Conservation (phyloP, 805 yeast genomes). For the Clavispora asparagi region DNA sequence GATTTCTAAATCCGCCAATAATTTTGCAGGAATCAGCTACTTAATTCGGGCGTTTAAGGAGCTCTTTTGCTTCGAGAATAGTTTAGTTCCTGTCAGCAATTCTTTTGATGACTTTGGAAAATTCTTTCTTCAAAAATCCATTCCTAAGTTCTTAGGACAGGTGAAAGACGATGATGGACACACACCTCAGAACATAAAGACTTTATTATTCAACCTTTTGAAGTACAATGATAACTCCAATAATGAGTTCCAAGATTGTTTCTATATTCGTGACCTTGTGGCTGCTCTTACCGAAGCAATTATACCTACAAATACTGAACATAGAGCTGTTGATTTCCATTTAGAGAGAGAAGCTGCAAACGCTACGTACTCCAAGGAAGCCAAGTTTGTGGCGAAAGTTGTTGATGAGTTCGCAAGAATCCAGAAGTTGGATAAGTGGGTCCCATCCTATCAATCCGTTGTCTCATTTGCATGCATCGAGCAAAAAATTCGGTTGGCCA, state of each 20-base stretch:
- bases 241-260: slow-evolving; percentile 70
- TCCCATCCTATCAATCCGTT: slow-evolving; percentile 62
- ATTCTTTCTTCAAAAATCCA: slow-evolving; percentile 65
- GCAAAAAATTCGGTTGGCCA: slow-evolving; percentile 56
- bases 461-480: slow-evolving; percentile 53
- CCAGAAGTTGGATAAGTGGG: slow-evolving; percentile 79
- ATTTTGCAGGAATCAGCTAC: slow-evolving; percentile 70
- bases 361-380: slow-evolving; percentile 1
- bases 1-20: slow-evolving; percentile 55
- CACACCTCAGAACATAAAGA: slow-evolving; percentile 54
- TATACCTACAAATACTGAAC: slow-evolving; percentile 14
- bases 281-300: slow-evolving; percentile 41
- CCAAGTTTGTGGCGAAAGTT: slow-evolving; percentile 22
- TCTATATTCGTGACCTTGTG: slow-evolving; percentile 57
- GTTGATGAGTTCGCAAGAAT: slow-evolving; percentile 67
- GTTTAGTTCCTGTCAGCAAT: slow-evolving; percentile 68
- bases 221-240: slow-evolving; percentile 82
- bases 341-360: slow-evolving; percentile 3
- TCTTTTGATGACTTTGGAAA: slow-evolving; percentile 68
- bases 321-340: slow-evolving; percentile 5
- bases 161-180: slow-evolving; percentile 59
- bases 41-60: slow-evolving; percentile 63
- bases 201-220: slow-evolving; percentile 63
- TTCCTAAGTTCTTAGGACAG: slow-evolving; percentile 56
- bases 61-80: slow-evolving; percentile 65